phyloP scores from a whole-genome alignment of 2,329 filamentous ascomycete species.

The Penicillium griseofulvum region DNA sequence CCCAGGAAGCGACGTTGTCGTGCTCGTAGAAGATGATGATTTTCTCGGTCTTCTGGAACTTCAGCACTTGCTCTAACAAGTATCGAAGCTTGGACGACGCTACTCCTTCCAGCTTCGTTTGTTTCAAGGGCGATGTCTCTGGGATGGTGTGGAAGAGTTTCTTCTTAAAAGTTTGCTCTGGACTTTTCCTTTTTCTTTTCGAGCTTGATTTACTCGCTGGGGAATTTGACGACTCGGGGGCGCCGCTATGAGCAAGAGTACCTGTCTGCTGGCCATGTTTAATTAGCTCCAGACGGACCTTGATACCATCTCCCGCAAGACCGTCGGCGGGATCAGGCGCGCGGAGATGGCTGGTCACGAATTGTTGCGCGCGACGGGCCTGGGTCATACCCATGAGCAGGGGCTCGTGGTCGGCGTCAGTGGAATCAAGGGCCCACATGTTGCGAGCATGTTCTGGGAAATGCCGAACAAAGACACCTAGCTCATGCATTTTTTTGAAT shows the following conservation, averaged over 20 bases:
- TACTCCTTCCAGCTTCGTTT: slow-evolving; percentile 69
- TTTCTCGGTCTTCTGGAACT: slow-evolving; percentile 71
- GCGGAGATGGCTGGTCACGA: slow-evolving; percentile 46
- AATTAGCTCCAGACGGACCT: slow-evolving; percentile 30
- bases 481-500: slow-evolving; percentile 69
- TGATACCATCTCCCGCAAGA: slow-evolving; percentile 43
- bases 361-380: slow-evolving; percentile 55
- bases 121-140: slow-evolving; percentile 53
- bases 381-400: slow-evolving; percentile 59
- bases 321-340: slow-evolving; percentile 39
- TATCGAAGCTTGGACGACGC: slow-evolving; percentile 86
- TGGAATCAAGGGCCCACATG: slow-evolving; percentile 66
- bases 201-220: slow-evolving; percentile 19
- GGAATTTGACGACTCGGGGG: slow-evolving; percentile 17
- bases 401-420: slow-evolving; percentile 41
- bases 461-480: slow-evolving; percentile 68
- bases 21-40: slow-evolving; percentile 92
- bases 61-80: slow-evolving; percentile 68
- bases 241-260: slow-evolving; percentile 9
- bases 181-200: slow-evolving; percentile 26
- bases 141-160: slow-evolving; percentile 30
- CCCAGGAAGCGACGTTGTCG: slow-evolving; percentile 80
- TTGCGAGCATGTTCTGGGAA: slow-evolving; percentile 62
- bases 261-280: slow-evolving; percentile 16
- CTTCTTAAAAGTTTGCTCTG: slow-evolving; percentile 33